Evolutionary conservation across 805 yeast species (phyloP).

Genomic region (Phaffomyces antillensis): DNA sequence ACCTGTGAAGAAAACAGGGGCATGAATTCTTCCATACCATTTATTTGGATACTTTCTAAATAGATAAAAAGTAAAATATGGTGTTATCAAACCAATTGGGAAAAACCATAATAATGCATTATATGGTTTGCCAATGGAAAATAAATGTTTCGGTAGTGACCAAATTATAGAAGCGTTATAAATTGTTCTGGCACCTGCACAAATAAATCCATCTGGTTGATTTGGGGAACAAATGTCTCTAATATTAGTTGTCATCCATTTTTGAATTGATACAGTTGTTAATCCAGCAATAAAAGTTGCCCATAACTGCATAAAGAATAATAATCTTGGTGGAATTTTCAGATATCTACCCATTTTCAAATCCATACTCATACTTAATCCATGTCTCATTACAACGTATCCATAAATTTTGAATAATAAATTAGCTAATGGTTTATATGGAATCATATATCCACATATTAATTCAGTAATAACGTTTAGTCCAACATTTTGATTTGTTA

Average conservation of each 20-base stretch:
- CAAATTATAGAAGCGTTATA: conserved; percentile 48
- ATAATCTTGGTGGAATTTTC: conserved; percentile 49
- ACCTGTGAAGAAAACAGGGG: conserved; percentile 58
- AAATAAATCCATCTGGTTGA: conserved; percentile 38
- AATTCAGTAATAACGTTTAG: conserved; percentile 53
- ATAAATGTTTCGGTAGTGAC: conserved; percentile 43
- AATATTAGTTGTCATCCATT: conserved; percentile 34
- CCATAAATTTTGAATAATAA: conserved; percentile 49
- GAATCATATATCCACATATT: conserved; percentile 53
- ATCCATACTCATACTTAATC: conserved; percentile 42
- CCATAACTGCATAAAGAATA: conserved; percentile 39
- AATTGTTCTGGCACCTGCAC: conserved; percentile 36
- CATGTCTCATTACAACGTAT: conserved; percentile 47
- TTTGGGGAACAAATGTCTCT: conserved; percentile 31
- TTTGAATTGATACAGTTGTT: conserved; percentile 31
- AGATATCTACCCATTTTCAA: conserved; percentile 51
- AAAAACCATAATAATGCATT: conserved; percentile 51
- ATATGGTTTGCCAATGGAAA: conserved; percentile 42
- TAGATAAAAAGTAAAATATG: conserved; percentile 28
- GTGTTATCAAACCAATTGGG: conserved; percentile 39
- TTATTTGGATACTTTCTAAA: conserved; percentile 25
- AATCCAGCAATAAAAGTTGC: conserved; percentile 34
- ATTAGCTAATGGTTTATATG: conserved; percentile 48
- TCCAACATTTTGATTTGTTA: conserved; percentile 48
- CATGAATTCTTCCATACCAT: conserved; percentile 36